Evolutionary conservation across 129 eudicot species (phyloP).

Genomic region (Pseudognaphalium luteoalbum): DNA sequence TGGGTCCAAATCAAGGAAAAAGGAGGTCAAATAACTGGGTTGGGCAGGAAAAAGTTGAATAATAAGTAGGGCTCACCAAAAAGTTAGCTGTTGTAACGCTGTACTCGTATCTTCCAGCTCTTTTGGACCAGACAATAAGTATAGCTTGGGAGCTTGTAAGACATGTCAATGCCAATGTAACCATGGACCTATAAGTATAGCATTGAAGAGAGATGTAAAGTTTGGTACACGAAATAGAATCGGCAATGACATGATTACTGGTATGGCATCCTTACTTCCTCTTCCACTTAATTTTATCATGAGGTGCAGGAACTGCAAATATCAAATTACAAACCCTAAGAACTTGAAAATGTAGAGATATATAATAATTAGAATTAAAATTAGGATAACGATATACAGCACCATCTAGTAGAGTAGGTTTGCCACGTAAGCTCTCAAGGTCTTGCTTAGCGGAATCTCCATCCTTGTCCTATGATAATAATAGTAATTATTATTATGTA

Average conservation of each 20-base stretch:
- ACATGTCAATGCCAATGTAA: slow-evolving; percentile 80
- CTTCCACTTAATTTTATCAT: slow-evolving; percentile 76
- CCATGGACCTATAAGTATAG: slow-evolving; percentile 50
- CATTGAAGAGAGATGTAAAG: background rate
- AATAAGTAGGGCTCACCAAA: slow-evolving; percentile 56
- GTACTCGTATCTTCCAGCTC: slow-evolving; percentile 97
- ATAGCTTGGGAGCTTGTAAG: slow-evolving; percentile 98
- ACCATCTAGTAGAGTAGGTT: slow-evolving; percentile 47
- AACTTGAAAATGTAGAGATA: background rate
- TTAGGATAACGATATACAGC: background rate
- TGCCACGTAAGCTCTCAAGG: slow-evolving; percentile 63
- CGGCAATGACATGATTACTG: slow-evolving; percentile 12
- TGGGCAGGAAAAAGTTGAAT: background rate
- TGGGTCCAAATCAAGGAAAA: slow-evolving; percentile 35
- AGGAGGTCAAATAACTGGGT: background rate
- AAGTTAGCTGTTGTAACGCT: slow-evolving; percentile 98
- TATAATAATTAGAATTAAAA: too few species aligned
- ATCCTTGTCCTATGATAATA: slow-evolving; percentile 52
- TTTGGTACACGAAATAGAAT: slow-evolving; percentile 6
- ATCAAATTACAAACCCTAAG: slow-evolving; percentile 19
- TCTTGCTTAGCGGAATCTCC: slow-evolving; percentile 46
- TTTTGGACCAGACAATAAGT: slow-evolving; percentile 95
- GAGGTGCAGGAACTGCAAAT: slow-evolving; percentile 41
- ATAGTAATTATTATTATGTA: too few species aligned
- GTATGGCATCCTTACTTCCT: slow-evolving; percentile 53